Evolutionary conservation across 805 yeast species (phyloP), one percentile per base, ranked within the genome.

Genomic region (Lipomyces spencermartinsiae): DNA sequence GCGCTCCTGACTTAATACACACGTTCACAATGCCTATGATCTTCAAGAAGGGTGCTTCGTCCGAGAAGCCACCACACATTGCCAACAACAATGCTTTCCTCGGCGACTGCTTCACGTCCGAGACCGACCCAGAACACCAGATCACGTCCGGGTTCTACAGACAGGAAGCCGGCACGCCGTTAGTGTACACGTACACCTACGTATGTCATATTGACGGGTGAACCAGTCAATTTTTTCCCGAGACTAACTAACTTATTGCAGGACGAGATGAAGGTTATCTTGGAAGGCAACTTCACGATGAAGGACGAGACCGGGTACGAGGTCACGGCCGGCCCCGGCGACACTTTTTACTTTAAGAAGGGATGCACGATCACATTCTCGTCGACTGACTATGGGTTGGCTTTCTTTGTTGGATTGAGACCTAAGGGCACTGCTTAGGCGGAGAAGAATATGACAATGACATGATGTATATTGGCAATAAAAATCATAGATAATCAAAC

Each of bases 231-330:
- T n/a, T n/a, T n/a, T n/a, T n/a, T n/a, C n/a, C n/a, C n/a, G n/a
- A n/a, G n/a, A 51, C 8, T 9, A 58, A n/a, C 63, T 63, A 33
- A 19, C 25, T 10, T 25, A 7, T 8, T 14, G 22, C 25, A 87
- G 79, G 91, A 89, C 75, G 92, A 88, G 80, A 85, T 87, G 86
- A 89, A 89, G 80, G 81, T 89, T 73, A 84, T 87, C 76, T 82
- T 88, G 70, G 91, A 89, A 78, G 91, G 91, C 72, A 87, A 85
- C 75, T 88, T 86, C 82, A 80, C 82, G 62, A 82, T 89, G 73
- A 74, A 85, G 67, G 92, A 89, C 74, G 89, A 87, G 79, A 83
- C 87, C 63, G 92, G 92, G 31, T 81, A 82, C 77, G 81, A 82
- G 69, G 87, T 85, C 62, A 80, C 79, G 64, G 89, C 84, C 64